Percentiles rank a stretch among this genome's conserved stretches.
These are phyloP conservation scores for Fusarium luffae DNA, from an alignment of 2,329 filamentous ascomycete species.

Conservation along the genomic window DNA sequence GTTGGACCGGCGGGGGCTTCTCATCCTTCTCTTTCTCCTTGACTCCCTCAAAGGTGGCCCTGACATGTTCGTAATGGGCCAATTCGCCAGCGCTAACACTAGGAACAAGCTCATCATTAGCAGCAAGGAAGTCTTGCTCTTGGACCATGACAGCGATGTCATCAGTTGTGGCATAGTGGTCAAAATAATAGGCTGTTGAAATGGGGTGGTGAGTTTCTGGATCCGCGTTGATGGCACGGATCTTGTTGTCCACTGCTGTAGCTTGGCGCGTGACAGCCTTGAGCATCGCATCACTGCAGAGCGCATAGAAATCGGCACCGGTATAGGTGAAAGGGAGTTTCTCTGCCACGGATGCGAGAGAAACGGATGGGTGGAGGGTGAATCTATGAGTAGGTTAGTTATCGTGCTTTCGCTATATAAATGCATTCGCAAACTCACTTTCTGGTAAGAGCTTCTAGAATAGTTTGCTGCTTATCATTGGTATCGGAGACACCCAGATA, in stretches of 20 bases:
- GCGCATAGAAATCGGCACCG: constrained; percentile 94
- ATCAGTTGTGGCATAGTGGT: constrained; percentile 84
- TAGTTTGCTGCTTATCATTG: constrained; percentile 94
- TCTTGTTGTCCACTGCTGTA: constrained; percentile 82
- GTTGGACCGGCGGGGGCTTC: constrained; percentile 48
- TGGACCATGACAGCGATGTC: constrained; percentile 90
- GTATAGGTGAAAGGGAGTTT: constrained; percentile 94
- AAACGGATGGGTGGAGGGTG: constrained; percentile 81
- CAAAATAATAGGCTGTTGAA: constrained; percentile 94
- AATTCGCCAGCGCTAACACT: constrained; percentile 93
- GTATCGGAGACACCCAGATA: constrained; percentile 97
- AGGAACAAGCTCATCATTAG: constrained; percentile 87
- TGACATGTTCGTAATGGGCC: constrained; percentile 87
- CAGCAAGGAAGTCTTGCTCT: constrained; percentile 86
- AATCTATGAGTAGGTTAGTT: constrained; percentile 68
- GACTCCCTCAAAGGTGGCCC: constrained; percentile 81
- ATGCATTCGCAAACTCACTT: constrained; percentile 71
- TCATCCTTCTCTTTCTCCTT: constrained; percentile 53
- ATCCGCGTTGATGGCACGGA: constrained; percentile 73
- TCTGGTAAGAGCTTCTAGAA: constrained; percentile 91
- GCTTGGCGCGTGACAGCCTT: constrained; percentile 96
- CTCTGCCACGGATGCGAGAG: constrained; percentile 78
- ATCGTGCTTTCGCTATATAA: neutral
- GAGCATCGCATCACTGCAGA: constrained; percentile 98
- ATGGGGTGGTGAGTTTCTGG: constrained; percentile 60